These are phyloP conservation scores for Trypanosoma grayi DNA, from an alignment of 208 protist species.

Conservation along the genomic window DNA sequence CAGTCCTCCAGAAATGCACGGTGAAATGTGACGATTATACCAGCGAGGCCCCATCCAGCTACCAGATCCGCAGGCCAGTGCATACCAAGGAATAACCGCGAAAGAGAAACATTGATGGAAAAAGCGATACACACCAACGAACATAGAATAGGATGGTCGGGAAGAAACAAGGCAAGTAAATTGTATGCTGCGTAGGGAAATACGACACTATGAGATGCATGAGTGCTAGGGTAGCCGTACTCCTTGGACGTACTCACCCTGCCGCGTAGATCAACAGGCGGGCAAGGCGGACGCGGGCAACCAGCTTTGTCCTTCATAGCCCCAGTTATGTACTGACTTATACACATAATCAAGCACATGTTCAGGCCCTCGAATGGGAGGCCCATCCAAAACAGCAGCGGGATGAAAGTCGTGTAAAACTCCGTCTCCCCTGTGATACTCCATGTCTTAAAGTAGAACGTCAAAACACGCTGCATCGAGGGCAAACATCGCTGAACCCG, in stretches of 20 bases:
- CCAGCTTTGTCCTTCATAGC: constrained; percentile 55
- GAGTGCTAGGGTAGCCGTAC: constrained; percentile 77
- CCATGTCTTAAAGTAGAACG: constrained; percentile 60
- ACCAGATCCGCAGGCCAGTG: constrained; percentile 76
- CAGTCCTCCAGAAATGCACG: constrained; percentile 34
- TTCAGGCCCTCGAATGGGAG: constrained; percentile 24
- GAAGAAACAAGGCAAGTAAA: constrained; percentile 35
- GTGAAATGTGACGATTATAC: constrained; percentile 45
- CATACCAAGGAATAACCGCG: constrained; percentile 70
- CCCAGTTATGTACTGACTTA: constrained; percentile 63
- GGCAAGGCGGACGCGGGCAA: constrained; percentile 67
- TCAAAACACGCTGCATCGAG: constrained; percentile 28
- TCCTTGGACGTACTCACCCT: constrained; percentile 23
- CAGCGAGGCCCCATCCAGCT: constrained; percentile 37
- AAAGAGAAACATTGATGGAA: constrained; percentile 52
- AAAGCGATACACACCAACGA: constrained; percentile 38
- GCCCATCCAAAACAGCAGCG: constrained; percentile 52
- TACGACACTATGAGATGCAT: constrained; percentile 51
- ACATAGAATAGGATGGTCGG: constrained; percentile 33
- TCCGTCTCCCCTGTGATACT: constrained; percentile 66
- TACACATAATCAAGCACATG: constrained; percentile 48
- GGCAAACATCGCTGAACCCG: constrained; percentile 32
- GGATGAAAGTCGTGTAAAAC: constrained; percentile 65
- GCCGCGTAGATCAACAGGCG: constrained; percentile 57
- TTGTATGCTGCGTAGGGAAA: constrained; percentile 59